phyloP scores from a whole-genome alignment of 2,329 filamentous ascomycete species.

The Penicillium freii region DNA sequence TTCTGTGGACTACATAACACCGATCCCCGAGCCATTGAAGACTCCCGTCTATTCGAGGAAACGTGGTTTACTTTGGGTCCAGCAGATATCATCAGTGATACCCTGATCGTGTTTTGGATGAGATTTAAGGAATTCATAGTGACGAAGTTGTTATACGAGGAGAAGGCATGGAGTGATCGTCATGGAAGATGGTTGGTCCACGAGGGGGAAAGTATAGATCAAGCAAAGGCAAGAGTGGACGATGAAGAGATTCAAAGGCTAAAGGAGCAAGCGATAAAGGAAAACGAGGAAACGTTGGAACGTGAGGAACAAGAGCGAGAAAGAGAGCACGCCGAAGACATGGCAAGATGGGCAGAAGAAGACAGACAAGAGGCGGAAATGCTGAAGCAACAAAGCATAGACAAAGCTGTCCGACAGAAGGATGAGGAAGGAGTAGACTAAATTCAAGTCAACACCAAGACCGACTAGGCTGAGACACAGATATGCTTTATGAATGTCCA shows the following conservation, averaged over 20 bases:
- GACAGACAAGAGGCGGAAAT: neutral
- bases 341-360: neutral
- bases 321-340: neutral
- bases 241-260: neutral
- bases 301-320: accelerated
- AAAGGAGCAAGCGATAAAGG: neutral
- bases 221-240: neutral
- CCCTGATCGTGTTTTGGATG: neutral
- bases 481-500: too few species aligned
- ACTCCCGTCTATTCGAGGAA: neutral
- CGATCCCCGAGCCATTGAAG: neutral
- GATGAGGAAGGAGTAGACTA: neutral
- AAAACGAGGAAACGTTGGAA: neutral
- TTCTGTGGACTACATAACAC: neutral
- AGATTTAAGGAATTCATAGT: accelerated
- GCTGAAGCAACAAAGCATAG: neutral
- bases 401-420: neutral
- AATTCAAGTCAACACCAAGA: too few species aligned
- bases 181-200: neutral
- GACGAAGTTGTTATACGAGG: neutral
- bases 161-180: neutral
- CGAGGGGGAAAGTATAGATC: neutral
- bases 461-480: too few species aligned
- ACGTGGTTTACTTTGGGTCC: neutral
- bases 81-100: too few species aligned